Conservation (phyloP, 2,329 filamentous ascomycete genomes). For the Pseudogymnoascus destructans region DNA sequence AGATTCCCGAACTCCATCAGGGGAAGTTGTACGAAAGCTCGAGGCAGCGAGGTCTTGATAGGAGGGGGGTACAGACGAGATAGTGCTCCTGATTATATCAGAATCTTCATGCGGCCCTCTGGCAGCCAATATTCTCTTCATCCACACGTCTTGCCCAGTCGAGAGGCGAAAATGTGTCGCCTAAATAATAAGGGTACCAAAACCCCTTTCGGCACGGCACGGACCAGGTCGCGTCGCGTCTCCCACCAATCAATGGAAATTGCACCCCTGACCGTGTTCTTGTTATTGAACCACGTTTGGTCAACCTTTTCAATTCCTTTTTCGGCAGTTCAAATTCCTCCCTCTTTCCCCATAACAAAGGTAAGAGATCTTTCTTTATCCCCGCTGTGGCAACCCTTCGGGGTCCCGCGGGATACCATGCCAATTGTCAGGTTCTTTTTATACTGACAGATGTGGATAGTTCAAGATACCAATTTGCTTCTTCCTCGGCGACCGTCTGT, state of each 20-base stretch:
- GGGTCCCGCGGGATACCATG: background rate
- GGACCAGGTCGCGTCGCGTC: conserved; percentile 8
- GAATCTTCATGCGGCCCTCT: background rate
- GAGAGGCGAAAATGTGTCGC: background rate
- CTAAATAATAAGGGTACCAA: background rate
- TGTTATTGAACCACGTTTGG: background rate
- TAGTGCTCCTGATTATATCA: background rate
- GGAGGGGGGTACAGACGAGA: background rate
- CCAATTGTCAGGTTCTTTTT: background rate
- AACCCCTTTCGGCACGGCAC: background rate
- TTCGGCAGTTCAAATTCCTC: background rate
- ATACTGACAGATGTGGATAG: conserved; percentile 3
- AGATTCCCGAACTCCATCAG: background rate
- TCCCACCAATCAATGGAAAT: background rate
- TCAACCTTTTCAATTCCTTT: background rate
- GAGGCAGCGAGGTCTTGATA: background rate
- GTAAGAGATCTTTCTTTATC: background rate
- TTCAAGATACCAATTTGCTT: background rate
- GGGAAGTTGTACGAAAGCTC: background rate
- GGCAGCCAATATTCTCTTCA: background rate
- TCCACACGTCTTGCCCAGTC: background rate
- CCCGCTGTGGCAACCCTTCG: background rate
- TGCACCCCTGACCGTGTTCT: background rate
- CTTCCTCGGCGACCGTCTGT: background rate
- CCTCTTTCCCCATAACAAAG: background rate